Percentiles rank a stretch among this genome's conserved stretches.
Evolutionary conservation across 257 asterid species (phyloP).

Genomic region (Misopates orontium): DNA sequence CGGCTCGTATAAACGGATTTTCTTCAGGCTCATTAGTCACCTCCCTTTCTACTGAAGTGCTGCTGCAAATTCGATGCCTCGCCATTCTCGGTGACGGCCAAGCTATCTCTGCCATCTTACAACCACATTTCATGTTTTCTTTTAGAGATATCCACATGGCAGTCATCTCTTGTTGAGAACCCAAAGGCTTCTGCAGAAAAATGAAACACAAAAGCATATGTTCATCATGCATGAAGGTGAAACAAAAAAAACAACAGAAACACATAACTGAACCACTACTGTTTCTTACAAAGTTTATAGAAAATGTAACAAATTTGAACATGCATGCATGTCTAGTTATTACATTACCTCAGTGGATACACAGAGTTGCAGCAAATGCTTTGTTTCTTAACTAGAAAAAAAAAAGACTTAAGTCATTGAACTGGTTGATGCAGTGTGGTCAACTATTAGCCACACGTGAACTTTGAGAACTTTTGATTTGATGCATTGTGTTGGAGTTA

Average conservation of each 20-base stretch:
- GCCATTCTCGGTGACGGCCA: background rate
- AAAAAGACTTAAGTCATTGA: background rate
- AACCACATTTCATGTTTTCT: constrained; percentile 26
- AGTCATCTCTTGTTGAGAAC: constrained; percentile 25
- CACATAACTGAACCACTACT: too few relatives aligned
- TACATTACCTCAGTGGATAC: background rate
- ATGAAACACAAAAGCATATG: background rate
- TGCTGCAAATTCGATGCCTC: constrained; percentile 14
- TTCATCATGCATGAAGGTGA: too few relatives aligned
- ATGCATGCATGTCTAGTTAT: background rate
- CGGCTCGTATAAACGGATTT: background rate
- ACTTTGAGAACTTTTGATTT: too few relatives aligned
- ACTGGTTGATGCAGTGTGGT: constrained; percentile 1
- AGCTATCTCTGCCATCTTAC: constrained; percentile 22
- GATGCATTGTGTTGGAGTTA: too few relatives aligned
- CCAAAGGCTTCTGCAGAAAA: background rate
- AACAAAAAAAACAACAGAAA: too few relatives aligned
- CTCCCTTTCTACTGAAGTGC: background rate
- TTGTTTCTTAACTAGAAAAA: background rate
- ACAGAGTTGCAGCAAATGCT: background rate
- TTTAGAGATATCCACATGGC: constrained; percentile 35
- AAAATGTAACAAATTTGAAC: background rate
- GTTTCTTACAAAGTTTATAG: too few relatives aligned
- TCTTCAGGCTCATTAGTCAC: background rate
- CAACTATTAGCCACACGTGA: constrained; percentile 12